Conservation (phyloP, 805 yeast genomes). For the Kurtzmaniella fragi region DNA sequence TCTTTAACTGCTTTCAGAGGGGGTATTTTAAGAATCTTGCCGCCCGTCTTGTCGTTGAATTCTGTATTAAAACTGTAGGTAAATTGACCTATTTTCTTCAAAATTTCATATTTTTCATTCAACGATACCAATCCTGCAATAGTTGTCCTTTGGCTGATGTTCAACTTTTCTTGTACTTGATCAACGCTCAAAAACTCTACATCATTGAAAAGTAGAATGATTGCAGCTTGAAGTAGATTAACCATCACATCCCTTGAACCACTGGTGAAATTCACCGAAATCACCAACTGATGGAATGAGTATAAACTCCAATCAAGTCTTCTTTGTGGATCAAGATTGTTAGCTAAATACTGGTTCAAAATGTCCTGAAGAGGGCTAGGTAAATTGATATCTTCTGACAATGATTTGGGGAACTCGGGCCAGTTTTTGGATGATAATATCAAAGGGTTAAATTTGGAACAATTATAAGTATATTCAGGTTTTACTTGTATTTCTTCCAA, state of each 20-base stretch:
- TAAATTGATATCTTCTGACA: slow-evolving; percentile 14
- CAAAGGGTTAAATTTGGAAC: slow-evolving; percentile 24
- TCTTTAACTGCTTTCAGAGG: slow-evolving; percentile 12
- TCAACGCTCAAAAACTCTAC: slow-evolving; percentile 8
- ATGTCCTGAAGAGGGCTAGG: slow-evolving; percentile 16
- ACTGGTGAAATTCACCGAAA: slow-evolving; percentile 25
- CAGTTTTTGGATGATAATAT: slow-evolving; percentile 31
- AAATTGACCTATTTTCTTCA: slow-evolving; percentile 9
- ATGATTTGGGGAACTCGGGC: slow-evolving; percentile 33
- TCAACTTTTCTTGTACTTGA: slow-evolving; percentile 20
- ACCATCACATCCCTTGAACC: slow-evolving; percentile 30
- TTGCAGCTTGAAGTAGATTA: slow-evolving; percentile 41
- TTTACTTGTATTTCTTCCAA: slow-evolving; percentile 27
- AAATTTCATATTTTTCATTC: slow-evolving; percentile 25
- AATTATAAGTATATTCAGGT: slow-evolving; percentile 9
- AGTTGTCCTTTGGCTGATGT: slow-evolving; percentile 29
- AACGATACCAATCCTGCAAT: slow-evolving; percentile 24
- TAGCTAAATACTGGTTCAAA: slow-evolving; percentile 15
- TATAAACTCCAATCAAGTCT: slow-evolving; percentile 38
- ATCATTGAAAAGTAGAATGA: slow-evolving; percentile 34
- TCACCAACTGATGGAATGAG: slow-evolving; percentile 35
- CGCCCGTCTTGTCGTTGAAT: slow-evolving; percentile 23
- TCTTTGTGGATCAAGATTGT: slow-evolving; percentile 12
- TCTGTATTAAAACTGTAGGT: slow-evolving; percentile 15
- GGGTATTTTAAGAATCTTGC: slow-evolving; percentile 21